phyloP scores from a whole-genome alignment of 345 rosid genomes.

The Trapa bicornis region DNA sequence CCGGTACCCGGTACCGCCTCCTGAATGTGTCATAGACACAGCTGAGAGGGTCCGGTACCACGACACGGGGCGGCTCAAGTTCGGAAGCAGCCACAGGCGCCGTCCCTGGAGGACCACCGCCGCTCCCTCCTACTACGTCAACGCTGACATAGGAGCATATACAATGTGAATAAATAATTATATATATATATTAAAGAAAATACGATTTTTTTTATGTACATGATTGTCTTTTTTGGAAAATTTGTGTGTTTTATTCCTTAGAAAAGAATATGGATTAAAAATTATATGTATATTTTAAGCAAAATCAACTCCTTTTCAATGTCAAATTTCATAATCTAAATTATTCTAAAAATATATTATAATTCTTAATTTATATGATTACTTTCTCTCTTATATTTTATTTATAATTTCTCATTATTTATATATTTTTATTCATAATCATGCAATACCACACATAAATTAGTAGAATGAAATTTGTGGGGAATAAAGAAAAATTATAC shows the following conservation, averaged over 20 bases:
- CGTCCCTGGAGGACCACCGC: conserved; percentile 5
- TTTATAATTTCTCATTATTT: no score
- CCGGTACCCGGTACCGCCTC: conserved; percentile 41
- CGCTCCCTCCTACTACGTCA: background rate
- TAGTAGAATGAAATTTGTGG: no score
- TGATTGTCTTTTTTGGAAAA: background rate
- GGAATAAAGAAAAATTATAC: no score
- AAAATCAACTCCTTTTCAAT: no score
- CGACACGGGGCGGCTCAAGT: conserved; percentile 61
- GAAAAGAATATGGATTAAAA: background rate
- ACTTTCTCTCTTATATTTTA: no score
- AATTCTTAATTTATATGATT: no score
- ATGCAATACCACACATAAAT: no score
- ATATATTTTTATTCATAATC: no score
- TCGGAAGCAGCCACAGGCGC: conserved; percentile 30
- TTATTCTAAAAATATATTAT: no score
- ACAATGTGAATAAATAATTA: background rate
- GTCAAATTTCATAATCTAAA: no score
- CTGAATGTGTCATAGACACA: conserved; percentile 60
- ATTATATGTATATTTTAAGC: background rate
- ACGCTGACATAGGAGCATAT: background rate
- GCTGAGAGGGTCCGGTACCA: conserved; percentile 38
- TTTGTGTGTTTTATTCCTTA: background rate
- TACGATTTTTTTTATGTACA: background rate
- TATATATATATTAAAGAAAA: background rate